These are phyloP conservation scores for Rhinocladiella similis DNA, from an alignment of 2,329 filamentous ascomycete genomes.

Conservation along the genomic window DNA sequence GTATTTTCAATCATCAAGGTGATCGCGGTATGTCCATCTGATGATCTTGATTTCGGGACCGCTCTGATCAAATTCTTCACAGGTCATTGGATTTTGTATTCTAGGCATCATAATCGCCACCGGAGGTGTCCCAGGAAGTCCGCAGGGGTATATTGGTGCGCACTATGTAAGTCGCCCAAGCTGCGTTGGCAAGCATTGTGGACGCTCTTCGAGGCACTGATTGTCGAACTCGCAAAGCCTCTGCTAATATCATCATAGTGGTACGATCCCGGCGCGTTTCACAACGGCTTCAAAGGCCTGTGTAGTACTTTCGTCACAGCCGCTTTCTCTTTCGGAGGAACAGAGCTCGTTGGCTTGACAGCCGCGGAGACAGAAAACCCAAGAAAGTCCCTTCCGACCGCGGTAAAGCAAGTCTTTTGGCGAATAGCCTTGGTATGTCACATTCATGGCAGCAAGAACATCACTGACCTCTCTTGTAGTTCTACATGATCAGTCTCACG, in stretches of 20 bases:
- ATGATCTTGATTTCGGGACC: too few relatives aligned
- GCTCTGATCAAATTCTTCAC: too few relatives aligned
- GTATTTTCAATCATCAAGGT: slow-evolving; percentile 85
- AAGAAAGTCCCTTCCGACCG: slow-evolving; percentile 73
- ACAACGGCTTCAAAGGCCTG: slow-evolving; percentile 68
- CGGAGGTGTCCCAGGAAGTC: slow-evolving; percentile 66
- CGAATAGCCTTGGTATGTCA: slow-evolving; percentile 66
- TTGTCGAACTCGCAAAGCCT: too few relatives aligned
- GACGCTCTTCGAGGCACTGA: too few relatives aligned
- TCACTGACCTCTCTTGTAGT: slow-evolving; percentile 39
- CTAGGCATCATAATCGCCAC: slow-evolving; percentile 66
- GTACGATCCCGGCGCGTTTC: slow-evolving; percentile 70
- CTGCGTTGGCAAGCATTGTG: too few relatives aligned
- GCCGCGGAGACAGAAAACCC: slow-evolving; percentile 61
- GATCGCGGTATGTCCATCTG: slow-evolving; percentile 52
- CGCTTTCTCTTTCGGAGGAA: slow-evolving; percentile 64
- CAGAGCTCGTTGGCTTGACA: slow-evolving; percentile 61
- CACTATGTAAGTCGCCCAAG: slow-evolving; percentile 44
- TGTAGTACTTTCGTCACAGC: slow-evolving; percentile 65
- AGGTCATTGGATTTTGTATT: slow-evolving; percentile 73
- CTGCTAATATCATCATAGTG: slow-evolving; percentile 46
- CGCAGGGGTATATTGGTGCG: slow-evolving; percentile 73
- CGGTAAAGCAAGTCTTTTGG: slow-evolving; percentile 92
- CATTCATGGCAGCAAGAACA: neutral
- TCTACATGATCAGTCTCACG: slow-evolving; percentile 81